Conservation (phyloP, 768 basidiomycete genomes). For the Tulasnella sp. region DNA sequence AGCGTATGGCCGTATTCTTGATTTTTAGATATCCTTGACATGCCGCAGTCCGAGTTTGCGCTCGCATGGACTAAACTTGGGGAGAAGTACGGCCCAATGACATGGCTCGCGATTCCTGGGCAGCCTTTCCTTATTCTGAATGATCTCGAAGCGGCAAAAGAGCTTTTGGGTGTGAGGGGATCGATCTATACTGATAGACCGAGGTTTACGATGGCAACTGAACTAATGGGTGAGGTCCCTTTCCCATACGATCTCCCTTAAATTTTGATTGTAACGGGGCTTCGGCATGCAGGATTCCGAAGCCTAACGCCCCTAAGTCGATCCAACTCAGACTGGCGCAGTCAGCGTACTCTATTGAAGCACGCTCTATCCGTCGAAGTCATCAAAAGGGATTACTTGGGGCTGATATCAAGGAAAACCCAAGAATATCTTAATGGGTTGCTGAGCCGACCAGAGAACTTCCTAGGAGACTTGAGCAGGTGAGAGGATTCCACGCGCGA, state of each 20-base stretch:
- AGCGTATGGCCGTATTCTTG: neutral
- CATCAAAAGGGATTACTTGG: neutral
- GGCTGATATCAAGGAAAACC: neutral
- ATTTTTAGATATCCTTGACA: neutral
- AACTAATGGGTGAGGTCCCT: neutral
- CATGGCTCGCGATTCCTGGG: neutral
- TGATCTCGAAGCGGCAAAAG: neutral
- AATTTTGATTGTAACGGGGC: no score
- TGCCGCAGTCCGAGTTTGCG: neutral
- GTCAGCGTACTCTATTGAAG: neutral
- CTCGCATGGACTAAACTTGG: neutral
- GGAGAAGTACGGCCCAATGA: neutral
- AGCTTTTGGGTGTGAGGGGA: neutral
- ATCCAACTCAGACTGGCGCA: neutral
- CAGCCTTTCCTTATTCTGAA: conserved; percentile 2
- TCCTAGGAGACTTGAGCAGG: neutral
- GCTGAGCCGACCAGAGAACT: neutral
- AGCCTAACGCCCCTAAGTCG: neutral
- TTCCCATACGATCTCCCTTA: neutral
- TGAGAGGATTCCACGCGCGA: neutral
- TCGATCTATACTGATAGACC: neutral
- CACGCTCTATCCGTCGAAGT: neutral
- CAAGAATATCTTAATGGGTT: neutral
- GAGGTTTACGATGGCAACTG: neutral
- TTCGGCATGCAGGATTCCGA: neutral